Evolutionary conservation across 2,329 filamentous ascomycete species (phyloP).

Genomic region (Xylariales sp.): DNA sequence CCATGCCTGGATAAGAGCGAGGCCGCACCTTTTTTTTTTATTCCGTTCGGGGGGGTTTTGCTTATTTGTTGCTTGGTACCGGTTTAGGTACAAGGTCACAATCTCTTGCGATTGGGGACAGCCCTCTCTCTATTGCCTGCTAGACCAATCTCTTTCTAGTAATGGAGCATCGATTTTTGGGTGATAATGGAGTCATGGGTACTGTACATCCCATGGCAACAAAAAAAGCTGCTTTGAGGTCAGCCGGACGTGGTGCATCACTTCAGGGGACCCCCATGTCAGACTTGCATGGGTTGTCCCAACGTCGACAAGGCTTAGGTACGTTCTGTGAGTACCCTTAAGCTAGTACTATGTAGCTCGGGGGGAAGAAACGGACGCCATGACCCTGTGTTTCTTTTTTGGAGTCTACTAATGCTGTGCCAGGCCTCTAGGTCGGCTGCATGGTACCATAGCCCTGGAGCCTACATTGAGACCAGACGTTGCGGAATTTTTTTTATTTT

Average conservation of each 20-base stretch:
- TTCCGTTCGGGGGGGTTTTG: constrained; percentile 5
- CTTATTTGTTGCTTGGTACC: constrained; percentile 5
- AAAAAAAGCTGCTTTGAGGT: constrained; percentile 12
- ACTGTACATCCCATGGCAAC: constrained; percentile 2
- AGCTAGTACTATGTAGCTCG: too few species aligned
- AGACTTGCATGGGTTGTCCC: constrained; percentile 20
- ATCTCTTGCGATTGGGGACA: not conserved
- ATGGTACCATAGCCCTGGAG: too few species aligned
- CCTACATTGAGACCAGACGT: constrained; percentile 1
- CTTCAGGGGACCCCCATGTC: constrained; percentile 21
- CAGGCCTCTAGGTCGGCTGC: constrained; percentile 12
- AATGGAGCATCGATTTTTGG: constrained; percentile 5
- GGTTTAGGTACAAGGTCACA: not conserved
- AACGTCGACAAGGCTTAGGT: constrained; percentile 24
- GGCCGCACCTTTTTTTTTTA: too few species aligned
- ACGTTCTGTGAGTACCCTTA: constrained; percentile 17
- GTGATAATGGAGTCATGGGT: not conserved
- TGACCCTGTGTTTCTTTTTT: constrained; percentile 18
- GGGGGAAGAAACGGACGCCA: constrained; percentile 13
- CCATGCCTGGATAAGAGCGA: too few species aligned
- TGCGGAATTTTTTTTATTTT: too few species aligned
- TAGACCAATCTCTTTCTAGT: constrained; percentile 4
- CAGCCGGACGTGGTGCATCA: constrained; percentile 26
- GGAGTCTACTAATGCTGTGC: constrained; percentile 12
- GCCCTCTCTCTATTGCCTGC: not conserved